phyloP scores from a whole-genome alignment of 495 filamentous ascomycete genomes.

The Hypoxylon subgilvum region DNA sequence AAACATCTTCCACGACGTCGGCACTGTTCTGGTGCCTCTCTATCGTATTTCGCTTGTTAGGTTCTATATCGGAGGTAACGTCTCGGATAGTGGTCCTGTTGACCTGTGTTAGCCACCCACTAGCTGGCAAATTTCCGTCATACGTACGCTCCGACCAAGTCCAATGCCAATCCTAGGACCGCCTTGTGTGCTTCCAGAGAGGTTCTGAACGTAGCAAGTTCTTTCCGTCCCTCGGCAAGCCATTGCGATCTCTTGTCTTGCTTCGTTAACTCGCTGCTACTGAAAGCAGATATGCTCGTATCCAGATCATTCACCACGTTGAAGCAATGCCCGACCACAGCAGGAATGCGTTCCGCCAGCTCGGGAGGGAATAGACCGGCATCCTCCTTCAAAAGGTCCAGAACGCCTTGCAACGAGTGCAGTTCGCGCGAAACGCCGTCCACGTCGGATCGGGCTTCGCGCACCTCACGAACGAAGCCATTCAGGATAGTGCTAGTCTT shows the following conservation, averaged over 20 bases:
- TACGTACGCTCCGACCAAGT: conserved; percentile 49
- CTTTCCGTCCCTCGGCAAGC: conserved; percentile 44
- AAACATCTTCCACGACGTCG: conserved; percentile 38
- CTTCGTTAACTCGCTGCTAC: conserved; percentile 39
- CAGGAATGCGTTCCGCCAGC: conserved; percentile 46
- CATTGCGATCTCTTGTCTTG: conserved; percentile 51
- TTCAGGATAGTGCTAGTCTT: conserved; percentile 39
- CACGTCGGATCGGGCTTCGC: conserved; percentile 53
- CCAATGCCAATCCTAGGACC: conserved; percentile 49
- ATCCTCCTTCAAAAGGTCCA: conserved; percentile 55
- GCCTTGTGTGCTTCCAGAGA: conserved; percentile 49
- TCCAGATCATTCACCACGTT: conserved; percentile 46
- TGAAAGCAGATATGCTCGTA: conserved; percentile 40
- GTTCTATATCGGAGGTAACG: conserved; percentile 23
- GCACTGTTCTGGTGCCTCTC: conserved; percentile 32
- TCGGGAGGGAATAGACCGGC: conserved; percentile 44
- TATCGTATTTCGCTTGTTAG: conserved; percentile 31
- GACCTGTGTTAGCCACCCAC: conserved; percentile 6
- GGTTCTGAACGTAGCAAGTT: conserved; percentile 43
- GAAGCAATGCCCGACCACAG: conserved; percentile 45
- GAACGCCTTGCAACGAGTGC: conserved; percentile 52
- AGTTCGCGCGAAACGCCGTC: conserved; percentile 55
- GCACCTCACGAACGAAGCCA: conserved; percentile 53
- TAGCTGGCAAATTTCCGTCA: conserved; percentile 8
- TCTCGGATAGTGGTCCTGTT: conserved; percentile 41